Percentiles rank a stretch among this genome's conserved stretches.
Evolutionary conservation across 208 protist genomes (phyloP).

Genomic region (Leptomonas pyrrhocoris): DNA sequence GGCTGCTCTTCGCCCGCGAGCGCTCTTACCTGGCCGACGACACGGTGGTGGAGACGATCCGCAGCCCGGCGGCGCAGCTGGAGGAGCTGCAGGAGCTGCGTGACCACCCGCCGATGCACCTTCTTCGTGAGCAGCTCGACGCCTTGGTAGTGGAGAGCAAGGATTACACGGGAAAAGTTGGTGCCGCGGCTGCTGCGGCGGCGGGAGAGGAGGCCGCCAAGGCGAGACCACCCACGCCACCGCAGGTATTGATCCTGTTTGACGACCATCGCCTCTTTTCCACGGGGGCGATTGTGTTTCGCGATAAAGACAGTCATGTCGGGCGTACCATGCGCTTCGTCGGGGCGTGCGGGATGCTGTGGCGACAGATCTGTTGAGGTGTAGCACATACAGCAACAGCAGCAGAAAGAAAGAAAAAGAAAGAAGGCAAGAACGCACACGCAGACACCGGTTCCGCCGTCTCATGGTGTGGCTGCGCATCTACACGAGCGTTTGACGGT

Average conservation of each 20-base stretch:
- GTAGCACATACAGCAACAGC: too few relatives aligned
- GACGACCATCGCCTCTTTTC: slow-evolving; percentile 51
- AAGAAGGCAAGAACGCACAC: not conserved
- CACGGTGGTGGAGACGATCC: slow-evolving; percentile 41
- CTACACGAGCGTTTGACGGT: too few relatives aligned
- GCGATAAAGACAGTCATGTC: slow-evolving; percentile 20
- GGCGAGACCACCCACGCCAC: not conserved
- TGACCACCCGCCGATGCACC: slow-evolving; percentile 60
- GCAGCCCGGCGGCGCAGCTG: slow-evolving; percentile 31
- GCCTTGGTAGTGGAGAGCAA: slow-evolving; percentile 29
- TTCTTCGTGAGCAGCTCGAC: slow-evolving; percentile 56
- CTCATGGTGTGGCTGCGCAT: too few relatives aligned
- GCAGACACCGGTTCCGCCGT: too few relatives aligned
- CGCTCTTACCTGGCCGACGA: slow-evolving; percentile 35
- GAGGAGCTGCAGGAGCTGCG: slow-evolving; percentile 34
- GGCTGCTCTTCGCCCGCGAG: slow-evolving; percentile 64
- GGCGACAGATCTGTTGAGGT: slow-evolving; percentile 37
- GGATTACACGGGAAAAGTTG: not conserved
- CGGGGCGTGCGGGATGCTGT: slow-evolving; percentile 72
- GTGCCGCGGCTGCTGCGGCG: not conserved
- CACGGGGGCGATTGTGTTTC: slow-evolving; percentile 45
- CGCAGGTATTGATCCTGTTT: slow-evolving; percentile 54
- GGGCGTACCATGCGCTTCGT: slow-evolving; percentile 50
- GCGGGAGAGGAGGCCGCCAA: too few relatives aligned
- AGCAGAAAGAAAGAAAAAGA: not conserved